Evolutionary conservation across 352 stramenopile species (phyloP), one percentile per base, ranked within the genome.

Genomic region (Phytophthora cactorum): DNA sequence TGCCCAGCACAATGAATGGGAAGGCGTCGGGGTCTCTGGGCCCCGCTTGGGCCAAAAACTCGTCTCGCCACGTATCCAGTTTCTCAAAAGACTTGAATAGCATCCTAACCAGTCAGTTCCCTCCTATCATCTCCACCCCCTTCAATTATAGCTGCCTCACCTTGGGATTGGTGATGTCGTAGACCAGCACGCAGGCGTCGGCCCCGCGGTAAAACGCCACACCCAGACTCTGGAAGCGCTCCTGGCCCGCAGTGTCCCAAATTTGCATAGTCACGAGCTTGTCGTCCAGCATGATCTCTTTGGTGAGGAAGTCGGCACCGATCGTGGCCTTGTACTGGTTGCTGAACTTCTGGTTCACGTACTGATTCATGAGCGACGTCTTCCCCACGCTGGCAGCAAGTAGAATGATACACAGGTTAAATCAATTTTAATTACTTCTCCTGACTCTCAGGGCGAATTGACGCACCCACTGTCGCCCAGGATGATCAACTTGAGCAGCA

Each of bases 281-380:
- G 68, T 98, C 92, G 73, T 99, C 91, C 58, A 98, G 87, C 75
- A 98, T 93, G 53, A 94, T 95, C 74, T 99, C 96, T 74, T 99
- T 99, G 12, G 95, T 98, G 47, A 99, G 84, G 74, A 99, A 99
- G 77, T 99, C 98, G 28, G 98, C 97, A 51, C 98, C 98, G 77
- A 99, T 99, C 5, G 98, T 99, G 22, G 97, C 97, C 74, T 99
- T 99, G 87, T 99, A 99, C 83, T 99, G 97, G 63, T 95, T 98
- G 34, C 91, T 97, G 79, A 99, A 99, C 77, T 97, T 98, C 67
- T 99, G 93, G 61, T 98, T 98, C 62, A 99, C 96, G 81, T 99
- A 99, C 75, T 99, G 96, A 82, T 99, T 99, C 97, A 99, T 99
- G 34, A 99, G 81, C 49, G 95, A 99, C 47, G 97, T 99, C 86